Evolutionary conservation across 2,329 filamentous ascomycete species (phyloP).

Genomic region (Aspergillus proliferans): DNA sequence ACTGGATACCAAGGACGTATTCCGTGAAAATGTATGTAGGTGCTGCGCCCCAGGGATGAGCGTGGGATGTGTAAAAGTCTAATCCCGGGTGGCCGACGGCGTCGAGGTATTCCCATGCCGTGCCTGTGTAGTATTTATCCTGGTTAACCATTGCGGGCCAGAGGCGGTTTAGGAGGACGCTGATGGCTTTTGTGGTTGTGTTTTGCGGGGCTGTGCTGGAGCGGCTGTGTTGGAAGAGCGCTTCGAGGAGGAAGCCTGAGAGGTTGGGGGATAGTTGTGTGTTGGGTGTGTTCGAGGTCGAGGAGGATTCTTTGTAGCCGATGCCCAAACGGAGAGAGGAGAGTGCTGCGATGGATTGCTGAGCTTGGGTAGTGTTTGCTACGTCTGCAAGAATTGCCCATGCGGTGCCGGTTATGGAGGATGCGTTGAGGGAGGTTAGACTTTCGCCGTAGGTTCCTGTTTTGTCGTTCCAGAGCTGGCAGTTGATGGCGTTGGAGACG

Average conservation of each 20-base stretch:
- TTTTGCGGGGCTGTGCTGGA: constrained; percentile 8
- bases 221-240: constrained; percentile 20
- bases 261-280: constrained; percentile 42
- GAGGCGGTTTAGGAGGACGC: constrained; percentile 30
- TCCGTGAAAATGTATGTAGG: constrained; percentile 42
- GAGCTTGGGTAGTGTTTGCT: constrained; percentile 24
- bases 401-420: constrained; percentile 4
- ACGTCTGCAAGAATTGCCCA: constrained; percentile 11
- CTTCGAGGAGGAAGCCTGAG: constrained; percentile 39
- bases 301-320: constrained; percentile 31
- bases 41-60: constrained; percentile 43
- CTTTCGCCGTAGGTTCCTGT: constrained; percentile 5
- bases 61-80: constrained; percentile 37
- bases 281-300: constrained; percentile 10
- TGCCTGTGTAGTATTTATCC: constrained; percentile 30
- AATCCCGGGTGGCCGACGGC: constrained; percentile 36
- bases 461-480: constrained; percentile 7
- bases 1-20: constrained; percentile 12
- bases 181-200: constrained; percentile 15
- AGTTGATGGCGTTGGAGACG: constrained; percentile 6
- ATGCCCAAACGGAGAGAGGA: constrained; percentile 24
- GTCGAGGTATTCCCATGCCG: constrained; percentile 43
- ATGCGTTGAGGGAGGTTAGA: constrained; percentile 1
- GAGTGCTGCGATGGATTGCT: constrained; percentile 24
- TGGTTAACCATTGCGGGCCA: constrained; percentile 41